phyloP scores from a whole-genome alignment of 176 grass and related monocot genomes.

The Carex pumila region DNA sequence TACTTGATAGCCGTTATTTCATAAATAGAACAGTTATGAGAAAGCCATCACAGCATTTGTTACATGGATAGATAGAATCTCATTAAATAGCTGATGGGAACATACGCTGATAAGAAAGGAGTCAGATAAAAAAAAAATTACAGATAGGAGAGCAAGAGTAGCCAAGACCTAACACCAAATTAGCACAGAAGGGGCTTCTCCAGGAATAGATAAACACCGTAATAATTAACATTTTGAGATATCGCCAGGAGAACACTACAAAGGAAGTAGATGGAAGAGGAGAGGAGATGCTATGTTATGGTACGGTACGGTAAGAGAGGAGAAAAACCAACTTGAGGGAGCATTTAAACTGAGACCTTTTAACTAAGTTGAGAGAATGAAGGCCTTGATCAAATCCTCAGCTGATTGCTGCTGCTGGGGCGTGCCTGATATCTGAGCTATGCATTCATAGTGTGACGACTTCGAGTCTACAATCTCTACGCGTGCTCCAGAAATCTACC shows the following conservation, averaged over 20 bases:
- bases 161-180: conserved; percentile 7
- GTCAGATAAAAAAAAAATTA: conserved; percentile 1
- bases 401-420: conserved; percentile 70
- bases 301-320: neutral
- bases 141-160: neutral
- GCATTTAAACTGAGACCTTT: conserved; percentile 24
- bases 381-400: conserved; percentile 93
- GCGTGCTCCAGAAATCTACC: conserved; percentile 94
- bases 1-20: neutral
- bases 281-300: neutral
- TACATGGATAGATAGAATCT: conserved; percentile 10
- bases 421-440: conserved; percentile 79
- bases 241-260: neutral
- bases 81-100: conserved; percentile 10
- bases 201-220: conserved; percentile 9
- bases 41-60: neutral
- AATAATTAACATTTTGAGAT: neutral
- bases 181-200: neutral
- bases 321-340: conserved; percentile 18
- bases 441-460: conserved; percentile 67
- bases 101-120: conserved; percentile 5
- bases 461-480: conserved; percentile 85
- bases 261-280: neutral
- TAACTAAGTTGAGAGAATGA: conserved; percentile 70
- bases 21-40: conserved; percentile 5